Percentiles rank a stretch among this genome's conserved stretches.
Evolutionary conservation across 164 flowering plant species (phyloP).

Genomic region (Litsea cubeba): DNA sequence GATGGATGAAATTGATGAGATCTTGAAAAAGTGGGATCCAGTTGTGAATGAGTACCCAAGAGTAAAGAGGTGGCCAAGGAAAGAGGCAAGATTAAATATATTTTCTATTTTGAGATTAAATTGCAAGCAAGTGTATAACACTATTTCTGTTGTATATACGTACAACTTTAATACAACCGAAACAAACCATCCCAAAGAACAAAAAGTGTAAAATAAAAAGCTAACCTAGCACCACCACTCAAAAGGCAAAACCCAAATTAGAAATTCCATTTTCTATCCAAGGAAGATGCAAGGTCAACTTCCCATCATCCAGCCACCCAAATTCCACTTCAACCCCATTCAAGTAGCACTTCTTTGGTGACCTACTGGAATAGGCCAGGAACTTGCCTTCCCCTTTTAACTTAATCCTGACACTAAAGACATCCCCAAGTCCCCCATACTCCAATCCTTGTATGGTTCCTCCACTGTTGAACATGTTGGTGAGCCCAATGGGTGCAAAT

Average conservation of each 20-base stretch:
- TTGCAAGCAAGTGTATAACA: no score
- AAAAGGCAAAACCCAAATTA: conserved; percentile 31
- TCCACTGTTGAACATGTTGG: conserved; percentile 71
- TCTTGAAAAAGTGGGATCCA: no score
- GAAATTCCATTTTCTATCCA: conserved; percentile 65
- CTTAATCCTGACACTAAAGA: conserved; percentile 29
- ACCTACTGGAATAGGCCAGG: conserved; percentile 53
- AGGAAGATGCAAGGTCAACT: conserved; percentile 35
- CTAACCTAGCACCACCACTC: not conserved
- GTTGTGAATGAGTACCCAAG: no score
- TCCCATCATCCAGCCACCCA: conserved; percentile 46
- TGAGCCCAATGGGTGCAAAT: conserved; percentile 72
- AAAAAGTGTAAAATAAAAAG: not conserved
- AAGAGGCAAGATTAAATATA: no score
- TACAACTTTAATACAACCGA: not conserved
- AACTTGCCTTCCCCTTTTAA: conserved; percentile 73
- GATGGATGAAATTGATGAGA: no score
- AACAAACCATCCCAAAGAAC: not conserved
- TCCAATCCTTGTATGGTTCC: conserved; percentile 51
- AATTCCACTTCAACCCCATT: conserved; percentile 46
- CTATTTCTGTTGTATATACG: no score
- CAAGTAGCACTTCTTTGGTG: conserved; percentile 47
- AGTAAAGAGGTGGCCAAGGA: no score
- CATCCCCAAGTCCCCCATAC: conserved; percentile 17
- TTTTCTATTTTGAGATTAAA: no score